Base-by-base conservation (phyloP, 495 filamentous ascomycete genomes). In the Lasiosphaeria miniovina region DNA sequence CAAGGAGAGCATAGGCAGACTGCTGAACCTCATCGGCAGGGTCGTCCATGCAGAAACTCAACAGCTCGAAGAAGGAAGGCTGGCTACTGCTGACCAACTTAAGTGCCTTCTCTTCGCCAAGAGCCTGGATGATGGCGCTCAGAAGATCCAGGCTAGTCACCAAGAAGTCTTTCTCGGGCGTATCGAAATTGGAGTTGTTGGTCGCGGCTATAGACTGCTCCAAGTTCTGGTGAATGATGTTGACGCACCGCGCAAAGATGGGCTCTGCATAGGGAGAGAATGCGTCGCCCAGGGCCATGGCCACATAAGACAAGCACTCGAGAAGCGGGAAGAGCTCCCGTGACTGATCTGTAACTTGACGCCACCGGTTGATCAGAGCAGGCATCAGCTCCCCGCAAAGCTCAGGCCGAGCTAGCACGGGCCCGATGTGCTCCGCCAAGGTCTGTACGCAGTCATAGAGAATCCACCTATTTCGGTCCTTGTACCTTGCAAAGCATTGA, bases 401-500 rank as follows among this genome's bases (percentile, higher is more conserved):
- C 55, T 91, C 84, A 4, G 90, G 88, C 64, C 85, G 81, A 9
- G 90, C 85, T 49, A 99, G 77, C 48, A 88, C 84, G 15, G 84
- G 84, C 52, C 90, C 89, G 51, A 98, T 88, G 71, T 92, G 88
- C 69, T 99, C 95, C 12, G 94, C 94, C 43, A 99, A 78, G 0
- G 95, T 98, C 74, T 99, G 94, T 51, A 99, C 90, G 74, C 94
- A 99, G 76, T 98, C 95, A 75, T 99, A 99, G 40, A 99, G 85
- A 58, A 98, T 91, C 77, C 93, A 97, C 86, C 96, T 96, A 78
- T 99, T 99, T 53, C 90, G 86, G 71, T 98, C 93, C 79, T 99
- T 97, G 83, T 98, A 99, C 72, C 88, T 90, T 33, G 74, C 80
- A 76, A 99, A 98, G 72, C 95, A 98, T 59, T 82, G 76, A 45